Evolutionary conservation across 129 eudicot genomes (phyloP).

Genomic region (Daucus carota): DNA sequence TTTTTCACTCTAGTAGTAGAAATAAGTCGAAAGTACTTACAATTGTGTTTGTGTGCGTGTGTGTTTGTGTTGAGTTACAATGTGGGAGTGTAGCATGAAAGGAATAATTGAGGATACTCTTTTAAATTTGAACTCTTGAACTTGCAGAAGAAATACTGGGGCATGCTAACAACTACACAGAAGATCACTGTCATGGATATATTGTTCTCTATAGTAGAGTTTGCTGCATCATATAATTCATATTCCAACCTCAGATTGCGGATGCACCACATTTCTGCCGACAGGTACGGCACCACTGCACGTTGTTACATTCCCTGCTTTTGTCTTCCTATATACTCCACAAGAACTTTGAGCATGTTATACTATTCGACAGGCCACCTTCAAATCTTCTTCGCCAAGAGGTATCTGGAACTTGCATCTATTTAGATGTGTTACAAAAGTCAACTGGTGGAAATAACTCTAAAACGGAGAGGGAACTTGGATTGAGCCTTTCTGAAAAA

Average conservation of each 20-base stretch:
- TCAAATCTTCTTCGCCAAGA: conserved; percentile 95
- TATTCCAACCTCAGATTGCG: conserved; percentile 82
- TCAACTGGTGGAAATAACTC: conserved; percentile 43
- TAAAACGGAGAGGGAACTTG: conserved; percentile 11
- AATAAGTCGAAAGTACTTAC: neutral
- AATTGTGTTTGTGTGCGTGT: neutral
- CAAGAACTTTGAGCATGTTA: conserved; percentile 24
- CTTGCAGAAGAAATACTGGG: conserved; percentile 89
- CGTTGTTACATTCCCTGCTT: neutral
- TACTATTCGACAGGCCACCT: conserved; percentile 65
- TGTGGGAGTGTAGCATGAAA: neutral
- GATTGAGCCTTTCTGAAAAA: conserved; percentile 18
- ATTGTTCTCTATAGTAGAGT: conserved; percentile 75
- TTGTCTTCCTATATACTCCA: neutral
- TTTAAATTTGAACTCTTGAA: conserved; percentile 12
- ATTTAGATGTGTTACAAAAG: conserved; percentile 81
- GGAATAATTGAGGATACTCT: neutral
- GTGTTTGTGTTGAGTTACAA: no score
- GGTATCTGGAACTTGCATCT: conserved; percentile 80
- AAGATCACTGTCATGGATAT: conserved; percentile 78
- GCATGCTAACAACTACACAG: conserved; percentile 69
- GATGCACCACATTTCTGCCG: conserved; percentile 78
- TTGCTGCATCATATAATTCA: conserved; percentile 95
- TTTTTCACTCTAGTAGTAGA: neutral
- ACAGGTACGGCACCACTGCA: conserved; percentile 43